Evolutionary conservation across 345 rosid genomes (phyloP).

Genomic region (Orychophragmus violaceus): DNA sequence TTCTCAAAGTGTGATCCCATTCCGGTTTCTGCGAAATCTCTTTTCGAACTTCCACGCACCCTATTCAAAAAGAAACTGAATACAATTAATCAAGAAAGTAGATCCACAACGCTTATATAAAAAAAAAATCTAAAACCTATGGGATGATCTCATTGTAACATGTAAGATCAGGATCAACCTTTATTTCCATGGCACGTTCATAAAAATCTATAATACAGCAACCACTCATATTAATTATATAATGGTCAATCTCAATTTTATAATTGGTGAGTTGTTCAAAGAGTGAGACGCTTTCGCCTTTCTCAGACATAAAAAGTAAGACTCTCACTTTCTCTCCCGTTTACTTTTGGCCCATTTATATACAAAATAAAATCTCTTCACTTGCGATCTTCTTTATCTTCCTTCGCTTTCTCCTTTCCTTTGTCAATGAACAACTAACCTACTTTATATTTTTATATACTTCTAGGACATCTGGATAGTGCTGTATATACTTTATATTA

Average conservation of each 20-base stretch:
- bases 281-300: constrained; percentile 13
- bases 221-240: not conserved
- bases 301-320: constrained; percentile 16
- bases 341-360: constrained; percentile 22
- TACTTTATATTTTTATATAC: not conserved
- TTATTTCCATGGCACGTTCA: constrained; percentile 1
- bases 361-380: constrained; percentile 19
- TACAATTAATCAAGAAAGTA: not conserved
- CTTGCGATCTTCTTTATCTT: constrained; percentile 1
- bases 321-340: constrained; percentile 4
- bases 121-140: not conserved
- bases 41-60: too few relatives aligned
- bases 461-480: constrained; percentile 6
- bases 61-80: not conserved
- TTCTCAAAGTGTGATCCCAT: too few relatives aligned
- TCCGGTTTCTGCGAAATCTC: too few relatives aligned
- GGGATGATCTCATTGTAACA: constrained; percentile 1
- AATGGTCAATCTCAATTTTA: constrained; percentile 4
- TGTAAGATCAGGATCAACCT: constrained; percentile 13
- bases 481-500: too few relatives aligned
- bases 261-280: constrained; percentile 18
- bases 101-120: not conserved
- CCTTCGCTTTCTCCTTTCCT: constrained; percentile 7
- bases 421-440: constrained; percentile 1
- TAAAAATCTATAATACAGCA: not conserved